Conservation (phyloP, 2,329 filamentous ascomycete species). For the Hypomyces rosellus region DNA sequence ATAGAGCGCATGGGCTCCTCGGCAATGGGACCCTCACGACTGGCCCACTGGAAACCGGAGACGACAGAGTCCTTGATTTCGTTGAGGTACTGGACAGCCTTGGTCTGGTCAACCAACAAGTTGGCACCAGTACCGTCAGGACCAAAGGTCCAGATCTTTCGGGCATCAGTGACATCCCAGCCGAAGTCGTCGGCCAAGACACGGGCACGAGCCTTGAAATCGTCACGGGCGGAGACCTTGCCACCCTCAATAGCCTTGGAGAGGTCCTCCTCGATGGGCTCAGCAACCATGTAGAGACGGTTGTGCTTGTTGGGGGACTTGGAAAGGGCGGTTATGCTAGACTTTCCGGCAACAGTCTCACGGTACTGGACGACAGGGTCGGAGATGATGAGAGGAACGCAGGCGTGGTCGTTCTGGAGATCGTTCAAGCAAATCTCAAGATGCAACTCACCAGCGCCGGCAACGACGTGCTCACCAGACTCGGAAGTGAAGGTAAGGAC, state of each 20-base stretch:
- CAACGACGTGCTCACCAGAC: slow-evolving; percentile 97
- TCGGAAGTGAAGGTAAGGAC: slow-evolving; percentile 84
- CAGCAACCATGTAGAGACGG: slow-evolving; percentile 93
- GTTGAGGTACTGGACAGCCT: slow-evolving; percentile 99
- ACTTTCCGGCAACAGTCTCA: slow-evolving; percentile 82
- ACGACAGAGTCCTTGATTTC: slow-evolving; percentile 99
- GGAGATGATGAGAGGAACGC: slow-evolving; percentile 95
- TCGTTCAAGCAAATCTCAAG: slow-evolving; percentile 99
- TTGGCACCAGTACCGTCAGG: slow-evolving; percentile 97
- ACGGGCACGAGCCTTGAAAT: slow-evolving; percentile 98
- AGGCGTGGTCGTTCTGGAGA: slow-evolving; percentile 98
- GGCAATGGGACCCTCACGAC: slow-evolving; percentile 91
- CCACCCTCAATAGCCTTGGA: slow-evolving; percentile 82
- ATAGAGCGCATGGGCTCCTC: slow-evolving; percentile 97
- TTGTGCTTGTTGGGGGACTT: slow-evolving; percentile 99
- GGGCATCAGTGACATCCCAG: slow-evolving; percentile 99
- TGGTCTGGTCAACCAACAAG: slow-evolving; percentile 98
- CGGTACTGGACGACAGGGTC: slow-evolving; percentile 98
- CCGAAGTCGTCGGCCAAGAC: slow-evolving; percentile 92
- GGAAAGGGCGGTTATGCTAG: slow-evolving; percentile 93
- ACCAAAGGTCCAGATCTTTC: slow-evolving; percentile 99
- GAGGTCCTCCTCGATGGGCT: slow-evolving; percentile 89
- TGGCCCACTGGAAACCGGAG: slow-evolving; percentile 99
- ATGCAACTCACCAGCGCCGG: slow-evolving; percentile 98
- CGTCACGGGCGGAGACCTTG: slow-evolving; percentile 91